Evolutionary conservation across 768 basidiomycete species (phyloP).

Genomic region (Russula vinacea): DNA sequence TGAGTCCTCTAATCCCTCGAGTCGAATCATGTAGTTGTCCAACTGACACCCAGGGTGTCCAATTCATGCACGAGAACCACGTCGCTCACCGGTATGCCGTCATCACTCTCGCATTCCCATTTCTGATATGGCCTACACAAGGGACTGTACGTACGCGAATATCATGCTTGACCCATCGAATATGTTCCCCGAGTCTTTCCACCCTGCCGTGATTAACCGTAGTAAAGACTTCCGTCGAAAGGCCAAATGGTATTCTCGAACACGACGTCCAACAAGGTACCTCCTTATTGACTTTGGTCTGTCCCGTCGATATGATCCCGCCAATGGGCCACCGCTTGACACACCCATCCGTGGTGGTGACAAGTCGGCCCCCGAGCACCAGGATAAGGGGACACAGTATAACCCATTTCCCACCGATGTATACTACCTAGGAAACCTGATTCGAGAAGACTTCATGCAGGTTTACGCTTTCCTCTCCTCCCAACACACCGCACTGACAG

Average conservation of each 20-base stretch:
- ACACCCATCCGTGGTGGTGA: constrained; percentile 31
- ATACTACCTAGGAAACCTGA: constrained; percentile 33
- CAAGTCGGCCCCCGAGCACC: constrained; percentile 33
- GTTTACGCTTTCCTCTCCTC: constrained; percentile 1
- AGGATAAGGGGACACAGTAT: not conserved
- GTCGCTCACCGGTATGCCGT: constrained; percentile 24
- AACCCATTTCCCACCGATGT: constrained; percentile 34
- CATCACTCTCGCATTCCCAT: not conserved
- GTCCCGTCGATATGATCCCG: constrained; percentile 29
- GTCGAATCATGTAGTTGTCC: accelerated
- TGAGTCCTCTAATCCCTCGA: not conserved
- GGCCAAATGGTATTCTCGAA: constrained; percentile 30
- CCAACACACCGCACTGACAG: not conserved
- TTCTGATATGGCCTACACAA: not conserved
- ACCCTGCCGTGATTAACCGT: not conserved
- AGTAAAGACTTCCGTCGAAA: constrained; percentile 14
- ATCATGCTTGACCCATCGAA: constrained; percentile 25
- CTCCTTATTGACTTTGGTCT: constrained; percentile 37
- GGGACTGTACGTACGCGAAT: constrained; percentile 20
- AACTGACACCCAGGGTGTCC: not conserved
- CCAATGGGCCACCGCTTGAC: constrained; percentile 23
- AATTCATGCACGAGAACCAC: constrained; percentile 26
- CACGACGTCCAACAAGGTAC: constrained; percentile 32
- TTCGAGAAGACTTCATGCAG: constrained; percentile 24
- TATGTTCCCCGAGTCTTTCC: constrained; percentile 24